Percentiles rank a stretch among this genome's conserved stretches.
Evolutionary conservation across 2,329 filamentous ascomycete genomes (phyloP).

Genomic region (Sporothrix globosa): DNA sequence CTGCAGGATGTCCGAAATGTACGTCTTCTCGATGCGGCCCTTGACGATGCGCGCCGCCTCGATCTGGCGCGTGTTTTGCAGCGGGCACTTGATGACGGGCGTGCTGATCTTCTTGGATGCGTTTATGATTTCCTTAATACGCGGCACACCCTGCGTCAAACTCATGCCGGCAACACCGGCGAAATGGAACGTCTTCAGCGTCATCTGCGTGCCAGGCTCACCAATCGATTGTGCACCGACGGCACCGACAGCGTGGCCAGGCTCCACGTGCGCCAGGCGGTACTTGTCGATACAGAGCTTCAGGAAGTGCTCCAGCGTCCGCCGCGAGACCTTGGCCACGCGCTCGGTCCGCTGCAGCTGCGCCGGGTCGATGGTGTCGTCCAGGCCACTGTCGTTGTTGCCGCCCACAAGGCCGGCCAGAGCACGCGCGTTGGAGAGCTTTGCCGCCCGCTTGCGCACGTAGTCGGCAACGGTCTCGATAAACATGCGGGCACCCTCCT

Average conservation of each 20-base stretch:
- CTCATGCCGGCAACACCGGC: conserved; percentile 99
- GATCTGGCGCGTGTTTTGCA: conserved; percentile 74
- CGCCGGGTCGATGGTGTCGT: conserved; percentile 38
- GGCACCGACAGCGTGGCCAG: conserved; percentile 92
- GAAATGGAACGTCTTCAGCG: conserved; percentile 99
- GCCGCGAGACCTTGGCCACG: conserved; percentile 79
- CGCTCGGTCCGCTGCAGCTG: conserved; percentile 61
- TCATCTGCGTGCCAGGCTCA: conserved; percentile 99
- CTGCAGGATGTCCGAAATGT: conserved; percentile 75
- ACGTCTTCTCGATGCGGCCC: conserved; percentile 93
- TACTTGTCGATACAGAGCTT: conserved; percentile 85
- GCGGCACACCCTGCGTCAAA: conserved; percentile 97
- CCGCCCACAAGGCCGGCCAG: conserved; percentile 54
- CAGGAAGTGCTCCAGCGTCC: conserved; percentile 76
- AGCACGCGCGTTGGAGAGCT: conserved; percentile 55
- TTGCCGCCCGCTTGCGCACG: conserved; percentile 64
- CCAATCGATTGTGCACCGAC: conserved; percentile 97
- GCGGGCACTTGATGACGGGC: conserved; percentile 84
- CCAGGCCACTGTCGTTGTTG: conserved; percentile 35
- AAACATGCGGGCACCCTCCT: conserved; percentile 82
- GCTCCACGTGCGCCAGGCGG: conserved; percentile 86
- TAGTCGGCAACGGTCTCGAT: conserved; percentile 76
- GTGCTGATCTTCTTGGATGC: conserved; percentile 93
- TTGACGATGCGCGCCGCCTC: conserved; percentile 88
- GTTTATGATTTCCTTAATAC: conserved; percentile 99